Evolutionary conservation across 768 basidiomycete genomes (phyloP), one percentile per base, ranked within the genome.

Genomic region (Auricularia sp.): DNA sequence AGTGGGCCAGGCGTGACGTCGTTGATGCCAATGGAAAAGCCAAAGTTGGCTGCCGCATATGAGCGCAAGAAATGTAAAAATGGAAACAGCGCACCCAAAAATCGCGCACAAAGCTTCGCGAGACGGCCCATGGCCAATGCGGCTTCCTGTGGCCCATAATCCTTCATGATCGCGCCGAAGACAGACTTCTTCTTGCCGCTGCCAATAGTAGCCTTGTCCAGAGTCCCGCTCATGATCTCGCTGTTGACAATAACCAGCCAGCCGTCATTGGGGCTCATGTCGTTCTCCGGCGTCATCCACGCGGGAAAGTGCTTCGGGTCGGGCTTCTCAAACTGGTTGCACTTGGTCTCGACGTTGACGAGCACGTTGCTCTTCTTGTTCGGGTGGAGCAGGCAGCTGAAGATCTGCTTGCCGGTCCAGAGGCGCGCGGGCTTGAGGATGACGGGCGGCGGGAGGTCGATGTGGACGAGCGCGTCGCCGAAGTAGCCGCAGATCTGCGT

Each of bases 401-500:
- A 98, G n/a, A 99, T 81, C 71, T 99, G 97, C 72, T 99, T 99
- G 36, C 97, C 97, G 0, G 97, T 98, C 97, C 97, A 99, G 1
- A 99, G 77, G 21, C 91, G 83, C 33, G 84, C 82, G 10, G 97
- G 97, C 73, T 97, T 98, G 84, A 88, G 86, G 66, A 99, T 93
- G 0, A 90, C 86, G 0, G 97, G 97, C 0, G 94, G 93, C 11
- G 97, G 97, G 61, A 99, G 86, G 71, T 98, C 95, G 71, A 98
- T 94, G 35, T 96, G 89, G 54, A 93, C 76, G 69, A 90, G 83
- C 33, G 93, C 96, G 71, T 98, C 97, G 18, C 83, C 89, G 61
- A 99, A 82, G 76, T 95, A 99, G 65, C 90, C 91, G 74, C 94
- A 96, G 68, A 97, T 93, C 71, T 98, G 97, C 1, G 92, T 92